Conservation (phyloP, 805 yeast genomes). For the Komagataella phaffii region DNA sequence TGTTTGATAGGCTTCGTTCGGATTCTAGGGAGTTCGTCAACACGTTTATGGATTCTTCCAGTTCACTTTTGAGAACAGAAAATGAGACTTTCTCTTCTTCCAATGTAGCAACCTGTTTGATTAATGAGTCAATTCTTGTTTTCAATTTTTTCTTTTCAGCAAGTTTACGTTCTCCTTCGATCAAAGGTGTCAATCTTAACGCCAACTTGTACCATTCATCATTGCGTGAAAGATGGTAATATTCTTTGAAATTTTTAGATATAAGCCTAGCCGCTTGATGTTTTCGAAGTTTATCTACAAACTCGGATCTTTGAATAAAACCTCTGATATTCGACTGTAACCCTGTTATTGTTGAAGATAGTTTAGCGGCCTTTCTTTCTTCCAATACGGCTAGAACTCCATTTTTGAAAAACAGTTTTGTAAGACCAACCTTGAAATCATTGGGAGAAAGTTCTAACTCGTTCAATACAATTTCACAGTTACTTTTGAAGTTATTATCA, state of each 20-base stretch:
- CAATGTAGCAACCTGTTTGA: conserved; percentile 39
- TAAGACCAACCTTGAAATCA: conserved; percentile 54
- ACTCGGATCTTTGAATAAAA: conserved; percentile 33
- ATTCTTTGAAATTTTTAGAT: conserved; percentile 42
- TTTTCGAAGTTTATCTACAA: conserved; percentile 36
- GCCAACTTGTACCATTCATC: conserved; percentile 77
- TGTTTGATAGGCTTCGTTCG: neutral
- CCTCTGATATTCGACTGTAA: conserved; percentile 64
- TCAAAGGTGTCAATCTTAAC: conserved; percentile 59
- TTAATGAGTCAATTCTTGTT: conserved; percentile 13
- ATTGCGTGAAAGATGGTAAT: conserved; percentile 26
- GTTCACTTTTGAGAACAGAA: neutral
- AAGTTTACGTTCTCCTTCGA: conserved; percentile 35
- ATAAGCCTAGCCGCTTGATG: conserved; percentile 61
- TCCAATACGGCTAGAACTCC: conserved; percentile 74
- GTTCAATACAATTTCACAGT: conserved; percentile 54
- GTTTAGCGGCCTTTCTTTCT: conserved; percentile 52
- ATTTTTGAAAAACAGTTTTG: conserved; percentile 63
- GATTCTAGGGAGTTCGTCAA: neutral
- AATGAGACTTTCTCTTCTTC: conserved; percentile 17
- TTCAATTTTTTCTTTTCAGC: conserved; percentile 34
- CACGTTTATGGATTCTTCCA: neutral
- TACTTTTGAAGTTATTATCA: conserved; percentile 38
- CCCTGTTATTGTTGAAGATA: conserved; percentile 38
- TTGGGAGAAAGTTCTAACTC: conserved; percentile 46